Conservation (phyloP, 139 green algal genomes). For the Diplosphaera chodatii region DNA sequence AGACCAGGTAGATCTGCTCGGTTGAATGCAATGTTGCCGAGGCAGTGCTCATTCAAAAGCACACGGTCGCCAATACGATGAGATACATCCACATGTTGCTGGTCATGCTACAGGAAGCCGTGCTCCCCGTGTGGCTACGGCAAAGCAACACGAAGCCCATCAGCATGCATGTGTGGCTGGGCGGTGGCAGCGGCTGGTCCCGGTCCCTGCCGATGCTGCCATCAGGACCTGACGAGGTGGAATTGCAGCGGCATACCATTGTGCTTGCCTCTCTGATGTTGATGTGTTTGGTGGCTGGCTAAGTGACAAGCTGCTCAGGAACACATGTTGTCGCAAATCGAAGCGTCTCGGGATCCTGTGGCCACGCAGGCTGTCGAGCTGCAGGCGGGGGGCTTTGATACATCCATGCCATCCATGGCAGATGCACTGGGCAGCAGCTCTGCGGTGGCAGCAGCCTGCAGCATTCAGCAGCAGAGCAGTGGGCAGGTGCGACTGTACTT, state of each 20-base stretch:
- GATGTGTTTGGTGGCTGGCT: no score
- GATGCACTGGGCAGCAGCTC: background rate
- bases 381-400: background rate
- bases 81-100: no score
- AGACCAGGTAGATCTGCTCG: no score
- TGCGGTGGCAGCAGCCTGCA: slow-evolving; percentile 1
- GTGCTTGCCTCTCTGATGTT: no score
- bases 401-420: background rate
- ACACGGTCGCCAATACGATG: no score
- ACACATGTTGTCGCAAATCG: no score
- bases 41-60: no score
- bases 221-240: background rate
- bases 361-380: background rate
- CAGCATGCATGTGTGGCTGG: slow-evolving; percentile 11
- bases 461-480: background rate
- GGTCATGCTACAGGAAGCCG: background rate
- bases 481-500: no score
- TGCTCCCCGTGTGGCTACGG: background rate
- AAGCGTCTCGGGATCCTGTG: no score
- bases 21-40: no score
- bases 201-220: background rate
- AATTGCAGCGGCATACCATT: no score
- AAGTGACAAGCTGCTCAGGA: no score
- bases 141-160: background rate
- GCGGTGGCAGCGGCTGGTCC: slow-evolving; percentile 16